Conservation (phyloP, 1,284 basidiomycete species). For the Caloboletus firmus region DNA sequence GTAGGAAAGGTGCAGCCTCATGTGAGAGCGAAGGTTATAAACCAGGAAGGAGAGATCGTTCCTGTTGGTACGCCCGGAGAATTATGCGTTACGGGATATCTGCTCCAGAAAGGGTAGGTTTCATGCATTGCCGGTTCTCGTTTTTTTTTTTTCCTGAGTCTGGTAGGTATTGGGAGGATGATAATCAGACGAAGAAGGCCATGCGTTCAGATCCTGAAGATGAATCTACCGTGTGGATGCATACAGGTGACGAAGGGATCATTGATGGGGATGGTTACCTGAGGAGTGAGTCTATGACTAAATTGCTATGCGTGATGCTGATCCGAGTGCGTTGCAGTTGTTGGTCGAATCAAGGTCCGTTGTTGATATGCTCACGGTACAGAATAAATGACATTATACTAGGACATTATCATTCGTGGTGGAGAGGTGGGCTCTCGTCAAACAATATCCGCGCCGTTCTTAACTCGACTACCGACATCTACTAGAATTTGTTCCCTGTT, state of each 20-base stretch:
- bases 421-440: conserved; percentile 57
- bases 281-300: conserved; percentile 46
- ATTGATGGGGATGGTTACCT: conserved; percentile 85
- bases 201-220: conserved; percentile 55
- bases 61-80: conserved; percentile 72
- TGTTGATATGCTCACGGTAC: neutral
- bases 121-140: neutral
- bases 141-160: neutral
- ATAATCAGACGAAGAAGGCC: conserved; percentile 63
- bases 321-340: conserved; percentile 47
- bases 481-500: conserved; percentile 78
- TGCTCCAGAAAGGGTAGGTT: conserved; percentile 73
- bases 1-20: conserved; percentile 77
- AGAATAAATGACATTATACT: conserved; percentile 4
- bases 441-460: neutral
- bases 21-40: conserved; percentile 73
- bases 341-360: conserved; percentile 70
- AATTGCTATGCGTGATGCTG: conserved; percentile 7
- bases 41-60: conserved; percentile 58
- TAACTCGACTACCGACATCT: neutral
- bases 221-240: conserved; percentile 73
- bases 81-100: conserved; percentile 71
- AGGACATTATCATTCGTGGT: conserved; percentile 87
- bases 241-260: conserved; percentile 81
- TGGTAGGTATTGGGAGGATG: conserved; percentile 75